phyloP scores from a whole-genome alignment of 163 green algal species.

The Picocystis sp. region DNA sequence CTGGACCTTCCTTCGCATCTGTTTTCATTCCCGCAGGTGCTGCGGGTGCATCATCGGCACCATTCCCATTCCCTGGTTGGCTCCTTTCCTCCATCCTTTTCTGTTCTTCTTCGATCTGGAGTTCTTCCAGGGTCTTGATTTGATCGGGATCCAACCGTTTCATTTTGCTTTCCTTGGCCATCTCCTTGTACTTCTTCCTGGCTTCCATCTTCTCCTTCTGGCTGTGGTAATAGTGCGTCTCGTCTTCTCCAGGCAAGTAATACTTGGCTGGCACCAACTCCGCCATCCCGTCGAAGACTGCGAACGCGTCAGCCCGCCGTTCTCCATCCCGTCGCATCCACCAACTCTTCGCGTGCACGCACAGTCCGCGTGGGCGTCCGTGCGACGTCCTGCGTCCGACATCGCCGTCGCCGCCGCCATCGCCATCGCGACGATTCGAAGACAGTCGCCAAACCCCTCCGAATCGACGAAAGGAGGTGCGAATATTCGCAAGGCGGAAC shows the following conservation, averaged over 20 bases:
- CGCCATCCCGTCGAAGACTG: constrained; percentile 47
- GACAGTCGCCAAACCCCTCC: no score
- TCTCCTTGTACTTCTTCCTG: neutral
- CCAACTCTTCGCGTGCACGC: no score
- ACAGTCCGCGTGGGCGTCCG: no score
- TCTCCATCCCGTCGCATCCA: no score
- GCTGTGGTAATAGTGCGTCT: neutral
- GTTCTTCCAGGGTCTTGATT: neutral
- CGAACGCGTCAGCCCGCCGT: no score
- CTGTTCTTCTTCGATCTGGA: neutral
- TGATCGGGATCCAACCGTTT: neutral
- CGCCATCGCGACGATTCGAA: no score
- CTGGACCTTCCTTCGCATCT: neutral
- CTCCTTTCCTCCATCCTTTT: neutral
- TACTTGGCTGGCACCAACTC: constrained; percentile 41
- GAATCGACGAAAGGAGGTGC: no score
- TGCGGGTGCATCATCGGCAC: neutral
- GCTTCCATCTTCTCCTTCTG: no score
- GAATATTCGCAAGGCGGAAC: no score
- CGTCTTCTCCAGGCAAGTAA: neutral
- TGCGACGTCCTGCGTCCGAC: no score
- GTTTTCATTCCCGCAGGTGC: neutral
- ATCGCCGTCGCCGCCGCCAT: no score
- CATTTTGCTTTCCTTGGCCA: neutral
- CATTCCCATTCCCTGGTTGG: neutral